Percentiles rank a stretch among this genome's conserved stretches.
phyloP scores from a whole-genome alignment of 2,329 filamentous ascomycete genomes.

The Aspergillus pseudonomiae region DNA sequence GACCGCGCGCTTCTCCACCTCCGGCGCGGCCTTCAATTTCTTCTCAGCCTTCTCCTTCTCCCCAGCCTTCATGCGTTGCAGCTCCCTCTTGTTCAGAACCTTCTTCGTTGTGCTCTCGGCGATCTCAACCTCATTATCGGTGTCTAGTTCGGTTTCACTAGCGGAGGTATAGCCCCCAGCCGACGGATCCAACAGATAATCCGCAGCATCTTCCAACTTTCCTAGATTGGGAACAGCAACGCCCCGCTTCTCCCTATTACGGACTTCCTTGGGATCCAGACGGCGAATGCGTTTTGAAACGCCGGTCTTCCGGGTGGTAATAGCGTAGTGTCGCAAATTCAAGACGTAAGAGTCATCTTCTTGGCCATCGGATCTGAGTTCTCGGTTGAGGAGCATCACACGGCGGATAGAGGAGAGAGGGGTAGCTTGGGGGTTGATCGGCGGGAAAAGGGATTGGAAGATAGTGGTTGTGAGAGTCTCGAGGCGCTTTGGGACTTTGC shows the following conservation, averaged over 20 bases:
- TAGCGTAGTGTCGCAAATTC: constrained; percentile 91
- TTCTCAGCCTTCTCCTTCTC: constrained; percentile 49
- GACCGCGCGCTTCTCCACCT: constrained; percentile 81
- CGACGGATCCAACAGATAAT: constrained; percentile 82
- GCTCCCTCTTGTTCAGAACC: constrained; percentile 56
- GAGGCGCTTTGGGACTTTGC: constrained; percentile 85
- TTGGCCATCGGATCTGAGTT: constrained; percentile 49
- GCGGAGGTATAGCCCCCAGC: constrained; percentile 89
- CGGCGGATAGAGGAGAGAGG: constrained; percentile 90
- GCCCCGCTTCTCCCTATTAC: constrained; percentile 69
- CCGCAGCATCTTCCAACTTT: constrained; percentile 87
- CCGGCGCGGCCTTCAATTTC: constrained; percentile 43
- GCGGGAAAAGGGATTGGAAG: constrained; percentile 94
- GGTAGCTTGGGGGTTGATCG: constrained; percentile 88
- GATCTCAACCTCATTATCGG: constrained; percentile 93
- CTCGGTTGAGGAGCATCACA: constrained; percentile 86
- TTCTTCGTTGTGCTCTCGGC: constrained; percentile 58
- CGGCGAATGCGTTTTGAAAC: constrained; percentile 82
- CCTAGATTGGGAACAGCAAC: constrained; percentile 80
- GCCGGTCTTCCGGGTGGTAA: constrained; percentile 84
- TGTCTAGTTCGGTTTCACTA: constrained; percentile 89
- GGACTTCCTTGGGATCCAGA: constrained; percentile 81
- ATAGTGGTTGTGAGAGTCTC: constrained; percentile 90
- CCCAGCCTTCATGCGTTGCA: constrained; percentile 49
- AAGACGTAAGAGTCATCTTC: constrained; percentile 73